phyloP scores from a whole-genome alignment of 768 basidiomycete genomes.

The Sutorius australiensis region DNA sequence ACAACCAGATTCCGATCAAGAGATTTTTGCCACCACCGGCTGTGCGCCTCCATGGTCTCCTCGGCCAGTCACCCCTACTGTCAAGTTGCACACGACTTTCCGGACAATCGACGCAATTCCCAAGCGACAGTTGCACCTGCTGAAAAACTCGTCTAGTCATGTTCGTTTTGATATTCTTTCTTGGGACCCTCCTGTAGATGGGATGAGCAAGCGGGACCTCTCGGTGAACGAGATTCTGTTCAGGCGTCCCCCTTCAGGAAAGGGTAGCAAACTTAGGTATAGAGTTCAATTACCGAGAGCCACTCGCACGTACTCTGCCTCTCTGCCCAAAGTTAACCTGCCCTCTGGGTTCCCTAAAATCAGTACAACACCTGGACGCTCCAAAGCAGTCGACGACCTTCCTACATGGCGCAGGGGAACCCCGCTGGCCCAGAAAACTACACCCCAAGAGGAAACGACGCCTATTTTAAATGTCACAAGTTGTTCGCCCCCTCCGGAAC shows the following conservation, averaged over 20 bases:
- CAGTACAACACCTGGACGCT: constrained; percentile 21
- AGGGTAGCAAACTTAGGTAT: constrained; percentile 32
- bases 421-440: constrained; percentile 6
- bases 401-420: constrained; percentile 40
- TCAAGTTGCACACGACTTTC: constrained; percentile 48
- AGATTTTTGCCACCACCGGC: constrained; percentile 45
- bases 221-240: constrained; percentile 67
- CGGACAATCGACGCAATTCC: constrained; percentile 42
- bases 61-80: constrained; percentile 35
- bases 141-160: constrained; percentile 35
- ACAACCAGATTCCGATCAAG: constrained; percentile 37
- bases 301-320: constrained; percentile 1
- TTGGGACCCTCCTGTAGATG: constrained; percentile 67
- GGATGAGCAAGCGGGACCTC: constrained; percentile 57
- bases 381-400: constrained; percentile 32
- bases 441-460: constrained; percentile 6
- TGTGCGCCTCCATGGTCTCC: constrained; percentile 49
- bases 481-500: constrained; percentile 63
- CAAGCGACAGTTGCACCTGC: constrained; percentile 45
- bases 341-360: constrained; percentile 28
- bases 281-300: constrained; percentile 36
- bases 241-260: constrained; percentile 36
- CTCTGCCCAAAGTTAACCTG: constrained; percentile 38
- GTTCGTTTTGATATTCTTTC: constrained; percentile 64
- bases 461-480: constrained; percentile 51